Base-by-base conservation (phyloP, 139 green algal genomes). In the Medakamo hakoo region DNA sequence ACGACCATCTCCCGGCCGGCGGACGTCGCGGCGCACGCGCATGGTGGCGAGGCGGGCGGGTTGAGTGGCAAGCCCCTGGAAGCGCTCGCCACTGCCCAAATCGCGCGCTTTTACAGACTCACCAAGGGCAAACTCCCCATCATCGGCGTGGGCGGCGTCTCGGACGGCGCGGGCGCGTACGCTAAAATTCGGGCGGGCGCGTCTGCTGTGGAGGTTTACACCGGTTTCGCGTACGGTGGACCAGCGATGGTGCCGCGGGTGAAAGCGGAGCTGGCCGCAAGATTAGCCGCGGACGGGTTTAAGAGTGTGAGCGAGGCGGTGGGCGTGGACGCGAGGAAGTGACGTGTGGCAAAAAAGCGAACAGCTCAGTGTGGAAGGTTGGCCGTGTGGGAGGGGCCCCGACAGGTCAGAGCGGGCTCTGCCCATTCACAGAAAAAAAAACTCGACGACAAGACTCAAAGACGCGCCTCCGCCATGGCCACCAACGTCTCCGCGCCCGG, bases 141-240 rank as follows among this genome's bases (percentile, higher is more conserved):
- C 58, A 76, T 98, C 23, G 92, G 92, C 21, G 92, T 86, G 57
- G 92, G 92, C 4, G 92, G 92, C 27, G 83, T 96, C 32, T 68
- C 57, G 57, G 80, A 55, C 59, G 91, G 91, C 2, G 73, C 77
- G 61, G 86, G 97, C 67, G 92, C 92, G 0, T 98, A 98, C 66
- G 28, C 61, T 4, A 98, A 98, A 71, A 96, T 98, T 29, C 62
- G 84, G 1, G 92, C 92, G 56, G 90, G 93, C 3, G 93, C 93
- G 2, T 88, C 74, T 25, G 72, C 98, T 30, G 89, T 98, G 28
- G 84, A 98, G 79, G 62, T 98, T 16, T 99, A 97, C 79, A 95
- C 92, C 0, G 74, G 78, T 4, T 69, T 99, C 31, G 85, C 80
- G 1, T 99, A 94, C 71, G 80, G 90, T 31, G 93, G 93, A 0